Evolutionary conservation across 169 alveolate species (phyloP).

Genomic region (Plasmodium knowlesi): DNA sequence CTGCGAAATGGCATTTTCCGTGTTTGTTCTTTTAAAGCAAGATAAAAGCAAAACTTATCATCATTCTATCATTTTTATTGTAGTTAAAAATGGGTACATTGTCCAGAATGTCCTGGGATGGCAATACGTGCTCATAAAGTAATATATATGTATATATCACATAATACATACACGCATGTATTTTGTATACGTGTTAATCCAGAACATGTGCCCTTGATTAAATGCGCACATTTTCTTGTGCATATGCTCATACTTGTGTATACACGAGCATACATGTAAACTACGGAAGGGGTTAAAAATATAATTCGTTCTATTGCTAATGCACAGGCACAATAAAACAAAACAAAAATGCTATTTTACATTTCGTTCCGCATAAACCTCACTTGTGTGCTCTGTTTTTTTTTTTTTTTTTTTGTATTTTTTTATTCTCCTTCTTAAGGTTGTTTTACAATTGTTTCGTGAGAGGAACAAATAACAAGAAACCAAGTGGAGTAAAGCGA

Average conservation of each 20-base stretch:
- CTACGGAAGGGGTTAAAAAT: not conserved
- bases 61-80: not conserved
- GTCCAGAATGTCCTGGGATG: not conserved
- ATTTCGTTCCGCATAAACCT: not conserved
- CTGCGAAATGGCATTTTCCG: not conserved
- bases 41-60: not conserved
- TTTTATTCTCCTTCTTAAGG: not conserved
- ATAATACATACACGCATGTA: not conserved
- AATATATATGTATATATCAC: not conserved
- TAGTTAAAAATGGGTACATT: not conserved
- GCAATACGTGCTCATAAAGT: not conserved
- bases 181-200: not conserved
- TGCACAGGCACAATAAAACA: conserved; percentile 10
- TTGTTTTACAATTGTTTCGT: not conserved
- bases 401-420: conserved; percentile 8
- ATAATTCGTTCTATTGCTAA: not conserved
- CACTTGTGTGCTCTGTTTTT: conserved; percentile 1
- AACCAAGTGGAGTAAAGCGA: not conserved
- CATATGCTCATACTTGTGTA: not conserved
- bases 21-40: not conserved
- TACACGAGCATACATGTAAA: not conserved
- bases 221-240: not conserved
- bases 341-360: conserved; percentile 8
- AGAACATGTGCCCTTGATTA: not conserved
- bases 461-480: not conserved